Evolutionary conservation across 257 asterid species (phyloP).

Genomic region (Lithospermum erythrorhizon): DNA sequence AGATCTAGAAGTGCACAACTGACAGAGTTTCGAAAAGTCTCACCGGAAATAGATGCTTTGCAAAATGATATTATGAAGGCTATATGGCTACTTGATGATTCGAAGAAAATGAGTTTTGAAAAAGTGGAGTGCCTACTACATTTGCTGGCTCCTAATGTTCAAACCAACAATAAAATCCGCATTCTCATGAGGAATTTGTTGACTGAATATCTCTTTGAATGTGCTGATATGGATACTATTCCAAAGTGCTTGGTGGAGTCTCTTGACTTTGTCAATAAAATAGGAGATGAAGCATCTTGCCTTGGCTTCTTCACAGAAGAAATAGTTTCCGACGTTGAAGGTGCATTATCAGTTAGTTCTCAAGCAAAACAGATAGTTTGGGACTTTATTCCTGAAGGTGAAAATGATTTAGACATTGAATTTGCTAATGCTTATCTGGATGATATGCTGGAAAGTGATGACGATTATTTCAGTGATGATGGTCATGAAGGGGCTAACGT

Average conservation of each 20-base stretch:
- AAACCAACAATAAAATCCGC: conserved; percentile 31
- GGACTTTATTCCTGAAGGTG: conserved; percentile 36
- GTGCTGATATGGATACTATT: conserved; percentile 51
- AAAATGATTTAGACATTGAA: conserved; percentile 37
- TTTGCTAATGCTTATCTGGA: conserved; percentile 58
- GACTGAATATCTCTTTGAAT: conserved; percentile 67
- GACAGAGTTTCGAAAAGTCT: conserved; percentile 35
- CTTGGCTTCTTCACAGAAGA: conserved; percentile 30
- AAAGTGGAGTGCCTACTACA: conserved; percentile 37
- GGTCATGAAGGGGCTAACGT: conserved; percentile 15
- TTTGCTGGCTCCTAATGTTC: conserved; percentile 29
- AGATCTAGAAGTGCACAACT: conserved; percentile 23
- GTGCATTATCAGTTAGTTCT: conserved; percentile 54
- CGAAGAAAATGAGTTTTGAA: conserved; percentile 22
- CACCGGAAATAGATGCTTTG: conserved; percentile 56
- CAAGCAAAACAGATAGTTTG: conserved; percentile 64
- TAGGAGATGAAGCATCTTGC: conserved; percentile 14
- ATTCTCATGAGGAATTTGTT: conserved; percentile 32
- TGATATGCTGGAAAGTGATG: conserved; percentile 32
- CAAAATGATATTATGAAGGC: conserved; percentile 62
- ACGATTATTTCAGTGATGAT: conserved; percentile 19
- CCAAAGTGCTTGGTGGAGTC: conserved; percentile 42
- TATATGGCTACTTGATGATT: conserved; percentile 27
- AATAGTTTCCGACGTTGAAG: conserved; percentile 49
- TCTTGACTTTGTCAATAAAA: conserved; percentile 38